Conservation (phyloP, 1,139 yeast species). For the Sugiyamaella xylanicola region DNA sequence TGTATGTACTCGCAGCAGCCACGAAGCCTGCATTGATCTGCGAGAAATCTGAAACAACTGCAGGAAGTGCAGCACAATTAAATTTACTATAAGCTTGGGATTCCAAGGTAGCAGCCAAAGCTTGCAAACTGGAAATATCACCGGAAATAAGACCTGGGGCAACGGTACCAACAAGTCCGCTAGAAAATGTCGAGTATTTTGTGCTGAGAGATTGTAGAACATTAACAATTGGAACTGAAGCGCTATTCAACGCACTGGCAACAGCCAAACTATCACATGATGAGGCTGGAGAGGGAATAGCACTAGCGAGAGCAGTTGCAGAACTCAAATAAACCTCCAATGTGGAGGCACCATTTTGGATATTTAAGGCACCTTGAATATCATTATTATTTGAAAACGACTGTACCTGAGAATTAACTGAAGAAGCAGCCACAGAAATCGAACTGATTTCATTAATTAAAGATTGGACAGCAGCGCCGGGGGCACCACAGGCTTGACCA, state of each 20-base stretch:
- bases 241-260: slow-evolving; percentile 9
- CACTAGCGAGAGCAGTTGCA: slow-evolving; percentile 15
- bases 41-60: slow-evolving; percentile 7
- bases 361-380: slow-evolving; percentile 8
- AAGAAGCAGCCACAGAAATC: slow-evolving; percentile 4
- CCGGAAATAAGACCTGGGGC: not conserved
- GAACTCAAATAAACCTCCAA: slow-evolving; percentile 3
- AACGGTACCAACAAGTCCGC: slow-evolving; percentile 9
- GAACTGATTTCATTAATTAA: not conserved
- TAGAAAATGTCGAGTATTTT: not conserved
- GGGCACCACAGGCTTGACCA: slow-evolving; percentile 1
- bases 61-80: slow-evolving; percentile 9
- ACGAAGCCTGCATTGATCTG: slow-evolving; percentile 18
- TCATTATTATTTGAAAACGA: slow-evolving; percentile 1
- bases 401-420: slow-evolving; percentile 1
- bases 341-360: slow-evolving; percentile 9
- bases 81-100: slow-evolving; percentile 14
- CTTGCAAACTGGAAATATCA: slow-evolving; percentile 17
- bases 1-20: slow-evolving; percentile 15
- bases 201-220: not conserved
- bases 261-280: slow-evolving; percentile 15
- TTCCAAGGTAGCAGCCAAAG: slow-evolving; percentile 13
- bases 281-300: slow-evolving; percentile 9
- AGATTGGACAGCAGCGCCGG: slow-evolving; percentile 1
- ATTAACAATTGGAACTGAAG: slow-evolving; percentile 6